phyloP scores from a whole-genome alignment of 1,139 yeast species.

The Debaryomyces nepalensis region DNA sequence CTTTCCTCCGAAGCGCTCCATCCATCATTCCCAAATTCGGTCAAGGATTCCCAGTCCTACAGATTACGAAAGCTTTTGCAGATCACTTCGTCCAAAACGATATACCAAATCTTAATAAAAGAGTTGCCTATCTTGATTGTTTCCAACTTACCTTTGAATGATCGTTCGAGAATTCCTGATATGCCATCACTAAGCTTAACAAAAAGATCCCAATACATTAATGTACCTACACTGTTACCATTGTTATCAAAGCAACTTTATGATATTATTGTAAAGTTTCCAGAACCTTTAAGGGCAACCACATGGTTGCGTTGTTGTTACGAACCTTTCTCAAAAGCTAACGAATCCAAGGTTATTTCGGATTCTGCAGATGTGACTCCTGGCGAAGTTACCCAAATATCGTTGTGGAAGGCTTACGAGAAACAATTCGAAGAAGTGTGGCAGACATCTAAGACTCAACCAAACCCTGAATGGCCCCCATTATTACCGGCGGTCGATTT shows the following conservation, averaged over 20 bases:
- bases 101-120: conserved; percentile 55
- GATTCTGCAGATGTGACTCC: conserved; percentile 30
- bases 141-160: conserved; percentile 30
- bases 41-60: conserved; percentile 37
- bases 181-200: conserved; percentile 34
- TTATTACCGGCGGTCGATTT: conserved; percentile 95
- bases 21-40: conserved; percentile 33
- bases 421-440: conserved; percentile 65
- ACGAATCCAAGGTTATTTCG: conserved; percentile 28
- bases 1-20: conserved; percentile 46
- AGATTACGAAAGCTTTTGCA: conserved; percentile 42
- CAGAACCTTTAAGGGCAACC: conserved; percentile 92
- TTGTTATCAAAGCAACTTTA: conserved; percentile 60
- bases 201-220: conserved; percentile 39
- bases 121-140: conserved; percentile 68
- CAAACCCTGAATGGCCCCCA: conserved; percentile 53
- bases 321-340: conserved; percentile 53
- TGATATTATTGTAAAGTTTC: conserved; percentile 61
- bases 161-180: conserved; percentile 26
- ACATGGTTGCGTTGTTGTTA: conserved; percentile 95
- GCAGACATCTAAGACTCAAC: conserved; percentile 39
- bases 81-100: conserved; percentile 32
- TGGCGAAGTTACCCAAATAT: conserved; percentile 93
- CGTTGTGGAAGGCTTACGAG: conserved; percentile 95
- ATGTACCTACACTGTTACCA: conserved; percentile 66